phyloP scores from a whole-genome alignment of 148 eudicot species.

The Spergularia bocconei region DNA sequence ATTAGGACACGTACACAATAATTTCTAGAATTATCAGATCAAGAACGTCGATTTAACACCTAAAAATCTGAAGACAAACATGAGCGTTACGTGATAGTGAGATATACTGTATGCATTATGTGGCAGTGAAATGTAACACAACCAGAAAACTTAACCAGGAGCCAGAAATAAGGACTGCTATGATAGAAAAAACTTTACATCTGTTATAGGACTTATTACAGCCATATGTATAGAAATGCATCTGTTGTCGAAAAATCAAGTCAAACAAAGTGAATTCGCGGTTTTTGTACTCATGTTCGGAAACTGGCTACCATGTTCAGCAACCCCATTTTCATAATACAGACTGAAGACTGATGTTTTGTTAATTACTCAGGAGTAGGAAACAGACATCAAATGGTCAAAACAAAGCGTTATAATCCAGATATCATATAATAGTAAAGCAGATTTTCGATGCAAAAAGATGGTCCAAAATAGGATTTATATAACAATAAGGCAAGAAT shows the following conservation, averaged over 20 bases:
- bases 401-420: background rate
- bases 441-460: background rate
- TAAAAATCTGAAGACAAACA: background rate
- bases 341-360: background rate
- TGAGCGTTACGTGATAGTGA: no score
- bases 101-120: no score
- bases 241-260: no score
- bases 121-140: no score
- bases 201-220: no score
- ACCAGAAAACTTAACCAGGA: no score
- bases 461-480: slow-evolving; percentile 7
- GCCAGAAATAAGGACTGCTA: no score
- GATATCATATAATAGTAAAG: background rate
- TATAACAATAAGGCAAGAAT: slow-evolving; percentile 15
- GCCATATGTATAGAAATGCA: no score
- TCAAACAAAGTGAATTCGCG: no score
- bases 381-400: background rate
- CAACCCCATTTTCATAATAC: background rate
- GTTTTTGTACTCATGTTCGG: no score
- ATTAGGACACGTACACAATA: background rate
- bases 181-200: no score
- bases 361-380: background rate
- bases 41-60: background rate
- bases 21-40: background rate
- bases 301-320: no score